These are phyloP conservation scores for Omphalotus olearius DNA, from an alignment of 1,284 basidiomycete genomes.

Conservation along the genomic window DNA sequence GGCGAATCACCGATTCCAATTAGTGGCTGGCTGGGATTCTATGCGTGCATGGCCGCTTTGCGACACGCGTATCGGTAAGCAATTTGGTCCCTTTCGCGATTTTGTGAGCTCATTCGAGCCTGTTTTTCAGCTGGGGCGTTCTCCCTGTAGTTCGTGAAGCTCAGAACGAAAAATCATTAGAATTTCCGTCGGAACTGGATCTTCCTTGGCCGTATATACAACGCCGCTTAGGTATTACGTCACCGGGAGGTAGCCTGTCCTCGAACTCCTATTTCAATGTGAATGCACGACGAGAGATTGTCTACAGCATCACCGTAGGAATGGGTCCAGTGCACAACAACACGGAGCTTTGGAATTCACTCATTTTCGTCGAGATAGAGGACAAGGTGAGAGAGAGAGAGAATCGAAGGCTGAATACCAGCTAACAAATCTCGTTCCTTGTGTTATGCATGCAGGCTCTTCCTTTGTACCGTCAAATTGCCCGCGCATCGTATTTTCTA, in stretches of 20 bases:
- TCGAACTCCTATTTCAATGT: constrained; percentile 19
- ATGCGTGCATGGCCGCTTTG: constrained; percentile 15
- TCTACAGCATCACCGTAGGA: constrained; percentile 18
- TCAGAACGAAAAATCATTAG: constrained; percentile 17
- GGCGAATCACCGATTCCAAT: not conserved
- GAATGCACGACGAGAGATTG: constrained; percentile 13
- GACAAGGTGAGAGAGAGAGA: constrained; percentile 14
- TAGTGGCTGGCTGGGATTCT: constrained; percentile 17
- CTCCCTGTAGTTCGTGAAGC: constrained; percentile 21
- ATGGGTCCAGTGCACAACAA: constrained; percentile 16
- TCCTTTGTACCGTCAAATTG: constrained; percentile 16
- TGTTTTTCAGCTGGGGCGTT: constrained; percentile 17
- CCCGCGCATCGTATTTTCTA: constrained; percentile 11
- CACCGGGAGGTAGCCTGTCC: constrained; percentile 19
- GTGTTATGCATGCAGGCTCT: constrained; percentile 14
- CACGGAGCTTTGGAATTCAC: constrained; percentile 19
- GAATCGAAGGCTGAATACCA: no score
- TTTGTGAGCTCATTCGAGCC: not conserved
- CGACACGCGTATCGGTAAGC: constrained; percentile 18
- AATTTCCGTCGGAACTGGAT: constrained; percentile 17
- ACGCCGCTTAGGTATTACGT: constrained; percentile 17
- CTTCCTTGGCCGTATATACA: constrained; percentile 15
- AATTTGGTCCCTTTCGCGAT: not conserved
- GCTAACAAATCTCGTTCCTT: not conserved
- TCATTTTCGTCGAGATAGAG: constrained; percentile 18